phyloP scores from a whole-genome alignment of 2,329 filamentous ascomycete species.

The Neonectria faginata region DNA sequence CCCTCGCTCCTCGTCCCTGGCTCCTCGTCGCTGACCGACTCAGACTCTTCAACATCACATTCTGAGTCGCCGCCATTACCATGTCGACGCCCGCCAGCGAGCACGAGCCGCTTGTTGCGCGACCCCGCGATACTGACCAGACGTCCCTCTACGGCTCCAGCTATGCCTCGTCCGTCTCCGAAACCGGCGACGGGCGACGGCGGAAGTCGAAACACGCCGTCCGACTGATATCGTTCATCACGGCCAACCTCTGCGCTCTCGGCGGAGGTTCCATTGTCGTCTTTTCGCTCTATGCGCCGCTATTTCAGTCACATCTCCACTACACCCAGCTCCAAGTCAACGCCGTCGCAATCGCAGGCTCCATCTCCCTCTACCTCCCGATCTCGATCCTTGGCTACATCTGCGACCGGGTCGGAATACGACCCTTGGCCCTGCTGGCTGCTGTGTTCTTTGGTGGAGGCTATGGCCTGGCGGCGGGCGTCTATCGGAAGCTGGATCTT shows the following conservation, averaged over 20 bases:
- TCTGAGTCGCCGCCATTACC: conserved; percentile 1
- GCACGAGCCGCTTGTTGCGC: conserved; percentile 34
- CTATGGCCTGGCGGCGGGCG: conserved; percentile 84
- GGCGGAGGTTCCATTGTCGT: conserved; percentile 93
- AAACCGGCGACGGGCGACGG: conserved; percentile 39
- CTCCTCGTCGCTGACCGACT: background rate
- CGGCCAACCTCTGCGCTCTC: conserved; percentile 69
- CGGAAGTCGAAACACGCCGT: conserved; percentile 48
- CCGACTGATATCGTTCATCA: conserved; percentile 63
- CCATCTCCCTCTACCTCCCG: conserved; percentile 90
- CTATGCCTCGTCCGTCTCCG: conserved; percentile 41
- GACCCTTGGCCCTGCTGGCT: conserved; percentile 78
- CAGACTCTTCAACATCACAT: conserved; percentile 6
- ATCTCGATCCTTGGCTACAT: conserved; percentile 90
- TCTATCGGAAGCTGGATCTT: conserved; percentile 71
- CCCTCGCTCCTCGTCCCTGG: background rate
- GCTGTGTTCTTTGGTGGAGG: conserved; percentile 81
- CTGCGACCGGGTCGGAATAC: conserved; percentile 88
- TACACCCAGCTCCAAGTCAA: conserved; percentile 96
- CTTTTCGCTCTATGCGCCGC: conserved; percentile 92
- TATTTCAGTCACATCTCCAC: conserved; percentile 86
- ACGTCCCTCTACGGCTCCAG: conserved; percentile 39
- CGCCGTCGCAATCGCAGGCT: conserved; percentile 85
- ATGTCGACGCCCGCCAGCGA: conserved; percentile 40
- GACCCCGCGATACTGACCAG: conserved; percentile 40